Evolutionary conservation across 106 monocot species (phyloP).

Genomic region (Platanthera zijinensis): DNA sequence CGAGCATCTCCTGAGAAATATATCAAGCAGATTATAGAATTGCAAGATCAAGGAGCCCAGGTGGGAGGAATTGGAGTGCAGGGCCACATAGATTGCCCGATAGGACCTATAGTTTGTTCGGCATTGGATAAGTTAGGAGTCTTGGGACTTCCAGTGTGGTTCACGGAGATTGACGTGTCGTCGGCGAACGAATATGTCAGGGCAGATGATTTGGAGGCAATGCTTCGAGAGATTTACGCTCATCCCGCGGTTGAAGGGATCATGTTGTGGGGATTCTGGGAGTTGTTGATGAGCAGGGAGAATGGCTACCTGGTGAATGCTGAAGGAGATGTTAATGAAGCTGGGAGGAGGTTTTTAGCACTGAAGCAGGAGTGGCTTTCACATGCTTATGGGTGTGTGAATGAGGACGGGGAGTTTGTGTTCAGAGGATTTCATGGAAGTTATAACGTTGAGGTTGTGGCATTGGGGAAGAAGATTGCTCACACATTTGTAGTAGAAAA

Average conservation of each 20-base stretch:
- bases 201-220: slow-evolving; percentile 70
- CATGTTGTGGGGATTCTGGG: slow-evolving; percentile 92
- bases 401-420: slow-evolving; percentile 52
- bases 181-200: slow-evolving; percentile 41
- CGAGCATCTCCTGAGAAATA: slow-evolving; percentile 48
- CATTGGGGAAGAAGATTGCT: slow-evolving; percentile 2
- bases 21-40: slow-evolving; percentile 42
- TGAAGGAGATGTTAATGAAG: slow-evolving; percentile 82
- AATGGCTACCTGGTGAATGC: slow-evolving; percentile 62
- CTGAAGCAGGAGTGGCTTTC: slow-evolving; percentile 77
- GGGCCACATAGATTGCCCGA: slow-evolving; percentile 43
- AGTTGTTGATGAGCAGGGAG: slow-evolving; percentile 58
- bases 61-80: slow-evolving; percentile 63
- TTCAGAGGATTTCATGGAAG: slow-evolving; percentile 72
- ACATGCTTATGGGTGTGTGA: slow-evolving; percentile 39
- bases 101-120: slow-evolving; percentile 35
- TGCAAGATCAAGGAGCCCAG: slow-evolving; percentile 56
- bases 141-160: slow-evolving; percentile 55
- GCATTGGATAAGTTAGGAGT: slow-evolving; percentile 40
- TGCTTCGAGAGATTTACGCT: slow-evolving; percentile 77
- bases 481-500: slow-evolving; percentile 12
- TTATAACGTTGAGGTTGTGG: slow-evolving; percentile 47
- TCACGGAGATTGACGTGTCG: slow-evolving; percentile 57
- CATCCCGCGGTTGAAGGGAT: slow-evolving; percentile 78
- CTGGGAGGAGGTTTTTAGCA: slow-evolving; percentile 49